Conservation (phyloP, 2,329 filamentous ascomycete species). For the Trichoderma asperellum region DNA sequence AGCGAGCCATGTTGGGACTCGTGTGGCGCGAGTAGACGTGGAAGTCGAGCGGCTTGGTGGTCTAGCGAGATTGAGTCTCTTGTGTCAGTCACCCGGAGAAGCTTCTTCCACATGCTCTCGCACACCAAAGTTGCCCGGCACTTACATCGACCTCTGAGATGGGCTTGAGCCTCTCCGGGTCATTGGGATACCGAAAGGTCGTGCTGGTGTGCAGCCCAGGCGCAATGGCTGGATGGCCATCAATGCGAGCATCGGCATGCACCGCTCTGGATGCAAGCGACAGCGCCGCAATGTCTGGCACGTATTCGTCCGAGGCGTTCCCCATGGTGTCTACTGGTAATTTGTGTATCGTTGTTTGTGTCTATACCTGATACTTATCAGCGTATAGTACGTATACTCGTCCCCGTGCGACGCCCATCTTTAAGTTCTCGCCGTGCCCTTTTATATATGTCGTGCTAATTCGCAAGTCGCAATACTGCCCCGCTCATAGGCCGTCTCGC, state of each 20-base stretch:
- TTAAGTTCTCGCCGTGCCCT: not conserved
- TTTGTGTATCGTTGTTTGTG: not conserved
- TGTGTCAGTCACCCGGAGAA: not conserved
- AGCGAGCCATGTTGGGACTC: conserved; percentile 78
- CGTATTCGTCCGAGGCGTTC: conserved; percentile 5
- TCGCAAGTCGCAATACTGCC: not conserved
- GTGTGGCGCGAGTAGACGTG: conserved; percentile 85
- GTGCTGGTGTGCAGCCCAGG: conserved; percentile 90
- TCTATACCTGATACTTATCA: too few relatives aligned
- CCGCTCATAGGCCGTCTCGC: not conserved
- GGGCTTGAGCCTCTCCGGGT: conserved; percentile 66
- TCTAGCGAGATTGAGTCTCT: not conserved
- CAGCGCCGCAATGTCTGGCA: conserved; percentile 30
- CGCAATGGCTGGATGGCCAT: conserved; percentile 76
- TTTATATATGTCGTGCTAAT: conserved; percentile 2
- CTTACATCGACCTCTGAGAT: conserved; percentile 54
- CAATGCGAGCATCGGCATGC: conserved; percentile 80
- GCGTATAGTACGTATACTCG: not conserved
- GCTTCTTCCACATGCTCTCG: not conserved
- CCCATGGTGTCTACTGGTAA: conserved; percentile 13
- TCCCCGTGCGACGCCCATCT: not conserved
- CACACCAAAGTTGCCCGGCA: conserved; percentile 4
- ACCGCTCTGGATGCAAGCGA: conserved; percentile 72
- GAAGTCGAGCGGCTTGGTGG: conserved; percentile 52
- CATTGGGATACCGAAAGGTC: conserved; percentile 78